phyloP scores from a whole-genome alignment of 352 stramenopile species.

The Pythium scleroteichum region DNA sequence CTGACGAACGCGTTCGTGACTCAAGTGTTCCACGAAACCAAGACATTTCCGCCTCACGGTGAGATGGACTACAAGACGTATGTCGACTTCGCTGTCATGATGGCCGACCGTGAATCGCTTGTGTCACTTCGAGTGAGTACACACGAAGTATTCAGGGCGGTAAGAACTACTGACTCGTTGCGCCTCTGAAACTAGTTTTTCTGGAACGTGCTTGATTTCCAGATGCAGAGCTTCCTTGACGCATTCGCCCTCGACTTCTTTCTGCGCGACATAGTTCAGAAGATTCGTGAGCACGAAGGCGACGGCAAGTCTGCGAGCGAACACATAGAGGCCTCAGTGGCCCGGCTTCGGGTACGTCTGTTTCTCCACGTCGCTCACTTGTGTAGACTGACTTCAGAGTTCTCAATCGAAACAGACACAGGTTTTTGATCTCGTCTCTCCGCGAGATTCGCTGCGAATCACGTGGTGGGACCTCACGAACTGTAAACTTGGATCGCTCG shows the following conservation, averaged over 20 bases:
- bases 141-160: background rate
- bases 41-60: constrained; percentile 40
- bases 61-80: constrained; percentile 70
- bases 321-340: background rate
- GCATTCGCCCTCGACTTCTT: constrained; percentile 66
- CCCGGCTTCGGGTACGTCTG: constrained; percentile 37
- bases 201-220: constrained; percentile 65
- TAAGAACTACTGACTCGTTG: no score
- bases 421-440: constrained; percentile 60
- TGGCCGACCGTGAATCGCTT: constrained; percentile 43
- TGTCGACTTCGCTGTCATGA: constrained; percentile 58
- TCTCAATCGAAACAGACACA: constrained; percentile 39
- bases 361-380: background rate
- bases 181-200: no score
- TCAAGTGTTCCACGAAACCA: constrained; percentile 56
- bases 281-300: constrained; percentile 36
- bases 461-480: constrained; percentile 59
- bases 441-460: constrained; percentile 40
- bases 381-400: background rate
- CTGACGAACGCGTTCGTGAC: constrained; percentile 53
- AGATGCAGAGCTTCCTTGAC: constrained; percentile 66
- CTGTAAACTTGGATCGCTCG: constrained; percentile 49
- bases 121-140: constrained; percentile 43
- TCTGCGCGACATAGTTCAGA: constrained; percentile 52
- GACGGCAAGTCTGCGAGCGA: constrained; percentile 23